Percentiles rank a stretch among this genome's conserved stretches.
phyloP scores from a whole-genome alignment of 176 grass and related monocot genomes.

The maize (Zea mays) region DNA sequence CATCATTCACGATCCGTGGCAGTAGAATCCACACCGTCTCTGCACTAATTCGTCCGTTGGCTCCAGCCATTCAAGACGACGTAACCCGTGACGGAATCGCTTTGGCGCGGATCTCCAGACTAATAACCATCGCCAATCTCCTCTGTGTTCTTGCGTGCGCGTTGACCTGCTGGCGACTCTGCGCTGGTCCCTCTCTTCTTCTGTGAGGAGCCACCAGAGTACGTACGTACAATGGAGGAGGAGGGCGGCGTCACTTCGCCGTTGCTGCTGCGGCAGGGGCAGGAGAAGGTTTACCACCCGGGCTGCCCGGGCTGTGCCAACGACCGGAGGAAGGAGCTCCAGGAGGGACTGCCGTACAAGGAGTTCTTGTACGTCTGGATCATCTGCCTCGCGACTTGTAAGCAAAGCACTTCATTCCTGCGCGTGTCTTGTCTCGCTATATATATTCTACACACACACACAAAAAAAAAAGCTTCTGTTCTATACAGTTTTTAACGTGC shows the following conservation, averaged over 20 bases:
- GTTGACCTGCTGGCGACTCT: not conserved
- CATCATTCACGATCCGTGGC: not conserved
- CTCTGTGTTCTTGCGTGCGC: not conserved
- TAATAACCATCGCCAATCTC: not conserved
- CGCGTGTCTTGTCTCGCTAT: too few relatives aligned
- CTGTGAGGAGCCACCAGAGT: not conserved
- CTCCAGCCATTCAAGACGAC: not conserved
- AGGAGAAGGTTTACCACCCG: not conserved
- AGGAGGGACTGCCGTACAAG: conserved; percentile 41
- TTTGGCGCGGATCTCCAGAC: too few relatives aligned
- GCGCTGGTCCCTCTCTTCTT: not conserved
- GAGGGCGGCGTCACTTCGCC: not conserved
- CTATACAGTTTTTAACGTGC: not conserved
- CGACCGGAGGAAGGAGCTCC: conserved; percentile 32
- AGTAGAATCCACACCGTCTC: not conserved
- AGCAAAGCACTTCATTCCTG: not conserved
- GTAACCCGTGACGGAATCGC: not conserved
- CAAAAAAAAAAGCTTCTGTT: too few relatives aligned
- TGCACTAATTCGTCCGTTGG: not conserved
- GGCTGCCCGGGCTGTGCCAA: conserved; percentile 45
- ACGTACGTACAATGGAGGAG: not conserved
- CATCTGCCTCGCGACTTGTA: not conserved
- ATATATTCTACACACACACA: too few relatives aligned
- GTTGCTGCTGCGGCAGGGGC: not conserved
- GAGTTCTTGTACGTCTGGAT: conserved; percentile 60